Conservation (phyloP, 257 asterid genomes). For the Solanum gracilifrons region DNA sequence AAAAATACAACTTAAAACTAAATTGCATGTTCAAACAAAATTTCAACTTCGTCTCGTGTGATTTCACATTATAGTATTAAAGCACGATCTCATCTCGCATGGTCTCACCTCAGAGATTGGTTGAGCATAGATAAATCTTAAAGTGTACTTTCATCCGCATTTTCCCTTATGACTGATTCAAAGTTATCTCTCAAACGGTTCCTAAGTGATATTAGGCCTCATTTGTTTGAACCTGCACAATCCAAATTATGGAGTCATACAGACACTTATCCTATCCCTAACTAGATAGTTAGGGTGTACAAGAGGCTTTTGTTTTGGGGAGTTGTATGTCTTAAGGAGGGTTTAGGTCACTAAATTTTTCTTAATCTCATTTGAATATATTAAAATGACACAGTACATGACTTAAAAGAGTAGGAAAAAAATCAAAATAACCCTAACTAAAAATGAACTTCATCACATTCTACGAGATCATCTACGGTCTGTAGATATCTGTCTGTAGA, state of each 20-base stretch:
- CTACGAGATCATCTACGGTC: neutral
- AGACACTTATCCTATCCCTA: neutral
- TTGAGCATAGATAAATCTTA: neutral
- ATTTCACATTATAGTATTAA: neutral
- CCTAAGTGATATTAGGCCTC: neutral
- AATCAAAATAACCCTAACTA: too few species aligned
- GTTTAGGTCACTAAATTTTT: too few species aligned
- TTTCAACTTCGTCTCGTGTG: neutral
- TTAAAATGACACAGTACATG: neutral
- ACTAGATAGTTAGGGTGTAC: neutral
- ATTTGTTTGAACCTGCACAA: neutral
- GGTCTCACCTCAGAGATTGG: neutral
- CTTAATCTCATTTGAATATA: neutral
- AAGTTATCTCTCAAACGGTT: neutral
- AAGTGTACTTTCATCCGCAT: neutral
- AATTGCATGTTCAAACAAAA: neutral
- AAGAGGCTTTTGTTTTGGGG: neutral
- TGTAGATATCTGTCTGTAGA: rapidly evolving
- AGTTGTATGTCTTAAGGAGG: neutral
- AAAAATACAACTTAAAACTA: too few species aligned
- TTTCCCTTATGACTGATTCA: neutral
- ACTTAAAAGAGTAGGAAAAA: neutral
- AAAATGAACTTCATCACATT: neutral
- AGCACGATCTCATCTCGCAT: neutral
- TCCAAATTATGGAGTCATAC: neutral